Evolutionary conservation across 805 yeast species (phyloP).

Genomic region (Candida hispaniensis): DNA sequence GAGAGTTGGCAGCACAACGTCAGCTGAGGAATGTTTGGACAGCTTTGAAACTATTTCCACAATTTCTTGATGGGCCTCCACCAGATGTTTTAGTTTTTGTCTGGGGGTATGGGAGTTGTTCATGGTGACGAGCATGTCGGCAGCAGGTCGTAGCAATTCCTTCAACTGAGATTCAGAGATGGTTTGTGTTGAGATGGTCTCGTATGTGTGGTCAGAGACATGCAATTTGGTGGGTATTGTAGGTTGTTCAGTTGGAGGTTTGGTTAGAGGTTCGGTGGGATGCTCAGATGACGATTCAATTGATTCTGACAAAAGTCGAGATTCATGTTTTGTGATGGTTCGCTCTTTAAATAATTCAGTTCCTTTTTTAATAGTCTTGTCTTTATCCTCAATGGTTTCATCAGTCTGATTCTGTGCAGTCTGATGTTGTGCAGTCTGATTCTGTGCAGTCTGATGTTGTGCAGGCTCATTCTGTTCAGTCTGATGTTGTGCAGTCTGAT

Average conservation of each 20-base stretch:
- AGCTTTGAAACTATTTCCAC: slow-evolving; percentile 22
- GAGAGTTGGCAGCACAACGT: slow-evolving; percentile 32
- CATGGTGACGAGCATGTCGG: slow-evolving; percentile 9
- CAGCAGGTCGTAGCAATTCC: slow-evolving; percentile 11
- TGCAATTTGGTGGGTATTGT: too few relatives aligned
- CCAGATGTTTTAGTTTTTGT: slow-evolving; percentile 28
- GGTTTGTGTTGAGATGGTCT: too few relatives aligned
- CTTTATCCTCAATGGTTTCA: not conserved
- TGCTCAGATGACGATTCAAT: too few relatives aligned
- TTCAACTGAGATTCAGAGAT: slow-evolving; percentile 10
- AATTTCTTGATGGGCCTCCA: slow-evolving; percentile 30
- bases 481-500: not conserved
- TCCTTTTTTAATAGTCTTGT: not conserved
- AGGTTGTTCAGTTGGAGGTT: too few relatives aligned
- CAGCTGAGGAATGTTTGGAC: slow-evolving; percentile 27
- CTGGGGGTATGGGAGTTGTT: slow-evolving; percentile 27
- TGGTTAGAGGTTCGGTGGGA: too few relatives aligned
- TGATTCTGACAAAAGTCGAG: too few relatives aligned
- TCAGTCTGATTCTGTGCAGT: slow-evolving; percentile 1
- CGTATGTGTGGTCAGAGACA: too few relatives aligned
- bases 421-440: slow-evolving; percentile 20
- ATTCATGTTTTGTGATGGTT: too few relatives aligned
- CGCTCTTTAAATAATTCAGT: too few relatives aligned
- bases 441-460: slow-evolving; percentile 17
- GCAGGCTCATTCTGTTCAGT: slow-evolving; percentile 17